Percentiles rank a stretch among this genome's conserved stretches.
These are phyloP conservation scores for Chrysanthemum lavandulifolium DNA, from an alignment of 129 eudicot species.

Conservation along the genomic window DNA sequence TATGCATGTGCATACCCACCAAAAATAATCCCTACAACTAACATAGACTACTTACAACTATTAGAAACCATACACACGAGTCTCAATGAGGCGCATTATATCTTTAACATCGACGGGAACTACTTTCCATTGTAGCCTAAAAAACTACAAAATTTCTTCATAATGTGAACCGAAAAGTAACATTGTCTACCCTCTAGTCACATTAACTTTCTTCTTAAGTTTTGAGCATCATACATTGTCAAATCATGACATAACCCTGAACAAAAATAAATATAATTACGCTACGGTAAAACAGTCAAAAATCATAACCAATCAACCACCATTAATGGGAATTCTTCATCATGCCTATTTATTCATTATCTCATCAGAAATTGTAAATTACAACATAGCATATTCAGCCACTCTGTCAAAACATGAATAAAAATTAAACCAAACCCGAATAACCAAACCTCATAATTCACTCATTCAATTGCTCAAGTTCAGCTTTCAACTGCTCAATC, in stretches of 20 bases:
- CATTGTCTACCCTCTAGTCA: neutral
- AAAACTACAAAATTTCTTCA: too few relatives aligned
- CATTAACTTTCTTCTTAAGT: neutral
- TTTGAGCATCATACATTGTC: neutral
- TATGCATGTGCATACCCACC: too few relatives aligned
- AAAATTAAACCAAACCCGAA: conserved; percentile 29
- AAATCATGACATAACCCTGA: neutral
- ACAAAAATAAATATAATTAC: neutral
- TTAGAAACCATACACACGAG: too few relatives aligned
- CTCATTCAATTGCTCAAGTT: conserved; percentile 80
- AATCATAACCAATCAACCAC: too few relatives aligned
- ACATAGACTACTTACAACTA: too few relatives aligned
- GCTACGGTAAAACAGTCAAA: too few relatives aligned
- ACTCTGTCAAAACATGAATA: neutral
- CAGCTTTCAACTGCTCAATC: conserved; percentile 97
- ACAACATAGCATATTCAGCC: neutral
- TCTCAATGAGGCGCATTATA: too few relatives aligned
- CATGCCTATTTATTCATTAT: conserved; percentile 18
- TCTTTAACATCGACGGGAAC: too few relatives aligned
- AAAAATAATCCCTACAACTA: too few relatives aligned
- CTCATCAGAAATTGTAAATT: conserved; percentile 9
- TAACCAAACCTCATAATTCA: conserved; percentile 17
- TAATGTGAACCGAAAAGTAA: neutral
- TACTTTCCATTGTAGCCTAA: too few relatives aligned
- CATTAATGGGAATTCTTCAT: neutral